Evolutionary conservation across 495 filamentous ascomycete genomes (phyloP), one percentile per base, ranked within the genome.

Genomic region (Gamarada debralockiae): DNA sequence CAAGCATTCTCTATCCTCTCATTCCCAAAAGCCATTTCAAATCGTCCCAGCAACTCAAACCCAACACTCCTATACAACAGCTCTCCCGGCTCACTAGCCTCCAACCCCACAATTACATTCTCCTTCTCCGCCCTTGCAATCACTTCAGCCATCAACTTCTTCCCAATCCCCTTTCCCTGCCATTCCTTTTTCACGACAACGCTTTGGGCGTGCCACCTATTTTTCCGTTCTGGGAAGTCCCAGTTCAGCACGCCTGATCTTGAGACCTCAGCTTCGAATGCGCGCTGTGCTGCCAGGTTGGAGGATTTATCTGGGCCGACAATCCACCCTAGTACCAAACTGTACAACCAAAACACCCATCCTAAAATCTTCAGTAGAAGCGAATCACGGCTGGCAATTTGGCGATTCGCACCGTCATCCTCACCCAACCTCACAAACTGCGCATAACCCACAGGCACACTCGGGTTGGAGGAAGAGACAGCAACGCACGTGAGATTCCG

Each of bases 131-230:
- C 52, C 50, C 45, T 41, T 46, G 24, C 18, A 13, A 56, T 21
- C 6, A 58, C 50, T 50, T 60, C 53, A 5, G 20, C 34, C 61
- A 63, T 60, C 33, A 63, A 42, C 47, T 2, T 25, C 51, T 41
- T 57, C 44, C 61, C 61, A 47, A 60, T 50, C 0, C 51, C 51
- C 57, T 13, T 48, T 25, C 57, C 27, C 44, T 58, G 57, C 15
- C 34, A 60, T 33, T 52, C 39, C 12, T 14, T 18, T 9, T n/a
- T 23, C 15, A 63, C 48, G 4, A 60, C 61, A 23, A 53, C 27
- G 31, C 48, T 55, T 46, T 48, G 42, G 1, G 43, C 54, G 47
- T 57, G 48, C 61, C 61, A 63, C 18, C 61, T 29, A 56, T 56
- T 56, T 23, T 40, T 39, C 36, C 53, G 47, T 24, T 52, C 52